Base-by-base conservation (phyloP, 768 basidiomycete genomes). In the Tubosaeta sp. region DNA sequence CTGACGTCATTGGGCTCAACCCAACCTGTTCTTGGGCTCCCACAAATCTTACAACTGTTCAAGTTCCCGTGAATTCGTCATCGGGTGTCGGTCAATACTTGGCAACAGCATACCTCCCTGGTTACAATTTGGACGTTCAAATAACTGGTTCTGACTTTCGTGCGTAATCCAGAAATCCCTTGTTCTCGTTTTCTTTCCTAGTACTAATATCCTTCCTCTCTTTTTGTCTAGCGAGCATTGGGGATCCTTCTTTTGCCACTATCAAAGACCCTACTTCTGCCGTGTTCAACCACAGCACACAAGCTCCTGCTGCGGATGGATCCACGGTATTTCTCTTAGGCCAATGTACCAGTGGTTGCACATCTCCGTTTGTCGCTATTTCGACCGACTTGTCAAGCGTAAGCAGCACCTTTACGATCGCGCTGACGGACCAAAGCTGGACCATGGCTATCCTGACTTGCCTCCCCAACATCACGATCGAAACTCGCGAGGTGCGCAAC, bases 401-500 rank as follows among this genome's bases (percentile, higher is more conserved):
- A 9, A 48, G 41, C 32, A 56, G 50, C 0, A 50, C 57, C 0
- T 58, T 62, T 19, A 51, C 52, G 6, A 4, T 67, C 34, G 46
- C 43, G 7, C 31, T 53, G 27, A 54, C 19, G 4, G 56, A 62
- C 37, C 51, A 56, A 32, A 56, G 59, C 5, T 69, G 60, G 65
- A 19, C 54, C 14, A 27, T 67, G 45, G 59, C 61, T 9, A 34
- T 65, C 37, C 32, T 67, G 43, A 44, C 44, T 0, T 67, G 66
- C 34, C 14, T 34, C 10, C 66, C 67, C 22, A 63, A 65, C 39
- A 46, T 54, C 29, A 51, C 42, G 1, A 58, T 68, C 31, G 55
- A 67, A 49, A 69, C 67, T 1, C 62, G 67, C 12, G 67, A 66
- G 42, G 58, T 67, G 14, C 49, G 62, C 13, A 65, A 48, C 27